These are phyloP conservation scores for Metschnikowia noctiluminum DNA, from an alignment of 805 yeast genomes.

Conservation along the genomic window DNA sequence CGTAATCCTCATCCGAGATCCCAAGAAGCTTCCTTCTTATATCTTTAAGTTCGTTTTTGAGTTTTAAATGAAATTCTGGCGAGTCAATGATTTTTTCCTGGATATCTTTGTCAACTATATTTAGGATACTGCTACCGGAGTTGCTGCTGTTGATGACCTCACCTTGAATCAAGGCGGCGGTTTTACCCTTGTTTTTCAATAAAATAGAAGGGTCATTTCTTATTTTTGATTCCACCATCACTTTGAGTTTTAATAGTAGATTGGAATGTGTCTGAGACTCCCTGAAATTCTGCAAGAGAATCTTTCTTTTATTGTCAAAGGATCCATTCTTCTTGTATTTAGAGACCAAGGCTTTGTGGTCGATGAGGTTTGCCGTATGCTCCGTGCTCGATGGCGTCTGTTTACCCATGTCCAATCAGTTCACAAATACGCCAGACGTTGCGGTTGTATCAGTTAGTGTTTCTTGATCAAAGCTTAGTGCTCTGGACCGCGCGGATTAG, in stretches of 20 bases:
- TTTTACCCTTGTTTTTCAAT: conserved; percentile 46
- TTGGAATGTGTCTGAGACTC: conserved; percentile 39
- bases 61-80: conserved; percentile 34
- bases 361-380: conserved; percentile 6
- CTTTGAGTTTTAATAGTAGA: conserved; percentile 35
- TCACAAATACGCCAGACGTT: neutral
- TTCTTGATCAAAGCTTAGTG: too few relatives aligned
- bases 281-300: conserved; percentile 42
- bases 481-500: too few relatives aligned
- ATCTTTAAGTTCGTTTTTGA: conserved; percentile 33
- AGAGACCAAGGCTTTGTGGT: conserved; percentile 39
- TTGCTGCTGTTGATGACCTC: conserved; percentile 33
- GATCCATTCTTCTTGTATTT: conserved; percentile 47
- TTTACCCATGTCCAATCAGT: neutral
- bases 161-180: conserved; percentile 52
- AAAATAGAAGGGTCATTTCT: conserved; percentile 47
- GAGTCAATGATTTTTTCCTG: conserved; percentile 43
- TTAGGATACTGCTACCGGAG: conserved; percentile 25
- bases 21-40: conserved; percentile 32
- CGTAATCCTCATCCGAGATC: conserved; percentile 39
- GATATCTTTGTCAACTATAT: conserved; percentile 43
- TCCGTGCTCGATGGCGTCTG: neutral
- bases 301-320: conserved; percentile 45
- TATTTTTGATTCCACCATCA: conserved; percentile 45
- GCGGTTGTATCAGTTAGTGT: too few relatives aligned